These are phyloP conservation scores for Sordariomycetes sp. DNA, from an alignment of 2,329 filamentous ascomycete species.

Conservation along the genomic window DNA sequence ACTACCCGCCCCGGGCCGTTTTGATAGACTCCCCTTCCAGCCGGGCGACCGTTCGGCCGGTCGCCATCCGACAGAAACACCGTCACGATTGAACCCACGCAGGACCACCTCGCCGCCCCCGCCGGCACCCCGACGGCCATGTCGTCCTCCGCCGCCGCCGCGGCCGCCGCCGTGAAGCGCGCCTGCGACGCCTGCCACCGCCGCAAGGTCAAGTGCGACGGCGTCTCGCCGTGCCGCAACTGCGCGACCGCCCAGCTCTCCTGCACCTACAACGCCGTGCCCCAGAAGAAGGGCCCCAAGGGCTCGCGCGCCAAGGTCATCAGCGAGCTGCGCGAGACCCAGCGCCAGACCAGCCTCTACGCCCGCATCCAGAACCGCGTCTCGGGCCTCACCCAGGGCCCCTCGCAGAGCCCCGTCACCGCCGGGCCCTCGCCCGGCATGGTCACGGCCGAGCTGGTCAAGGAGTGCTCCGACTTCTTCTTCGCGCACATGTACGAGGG, in stretches of 20 bases:
- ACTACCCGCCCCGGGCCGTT: no score
- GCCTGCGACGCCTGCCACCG: constrained; percentile 67
- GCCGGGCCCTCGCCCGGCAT: constrained; percentile 46
- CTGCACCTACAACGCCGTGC: constrained; percentile 66
- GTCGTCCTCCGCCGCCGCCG: no score
- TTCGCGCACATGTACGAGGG: constrained; percentile 56
- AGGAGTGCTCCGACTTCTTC: constrained; percentile 58
- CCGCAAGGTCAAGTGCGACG: constrained; percentile 66
- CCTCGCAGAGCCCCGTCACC: constrained; percentile 10
- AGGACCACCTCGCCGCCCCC: background rate
- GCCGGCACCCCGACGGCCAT: constrained; percentile 7
- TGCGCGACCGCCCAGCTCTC: constrained; percentile 55
- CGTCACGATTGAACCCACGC: background rate
- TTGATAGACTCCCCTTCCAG: no score
- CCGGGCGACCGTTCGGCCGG: no score
- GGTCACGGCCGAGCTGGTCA: constrained; percentile 50
- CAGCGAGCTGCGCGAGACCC: constrained; percentile 59
- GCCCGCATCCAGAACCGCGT: constrained; percentile 51
- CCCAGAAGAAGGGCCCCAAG: constrained; percentile 68
- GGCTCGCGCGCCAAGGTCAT: constrained; percentile 66
- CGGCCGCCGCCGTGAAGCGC: constrained; percentile 44
- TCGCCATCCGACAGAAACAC: no score
- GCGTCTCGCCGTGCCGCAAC: constrained; percentile 60
- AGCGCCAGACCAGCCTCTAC: constrained; percentile 54
- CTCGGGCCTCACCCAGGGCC: constrained; percentile 33